A percentile compares a stretch with the other conserved stretches of the same genome.
Evolutionary conservation across 768 basidiomycete genomes (phyloP).

Genomic region (Russula abietina): DNA sequence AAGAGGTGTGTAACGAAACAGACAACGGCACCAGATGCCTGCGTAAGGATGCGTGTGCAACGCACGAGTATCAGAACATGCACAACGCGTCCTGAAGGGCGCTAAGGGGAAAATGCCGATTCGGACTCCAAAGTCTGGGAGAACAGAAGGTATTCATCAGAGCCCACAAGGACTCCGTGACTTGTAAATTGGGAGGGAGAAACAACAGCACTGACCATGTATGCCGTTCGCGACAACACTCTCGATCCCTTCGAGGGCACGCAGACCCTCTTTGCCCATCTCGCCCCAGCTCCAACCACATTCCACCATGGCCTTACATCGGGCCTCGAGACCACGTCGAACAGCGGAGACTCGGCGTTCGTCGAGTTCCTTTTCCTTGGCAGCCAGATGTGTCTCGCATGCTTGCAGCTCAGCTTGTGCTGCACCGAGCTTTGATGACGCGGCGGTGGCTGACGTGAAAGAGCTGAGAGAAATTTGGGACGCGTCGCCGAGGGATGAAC

Average conservation of each 20-base stretch:
- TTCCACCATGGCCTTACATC: constrained; percentile 60
- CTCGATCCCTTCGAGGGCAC: constrained; percentile 34
- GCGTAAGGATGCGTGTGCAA: neutral
- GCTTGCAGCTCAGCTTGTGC: constrained; percentile 78
- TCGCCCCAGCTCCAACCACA: constrained; percentile 66
- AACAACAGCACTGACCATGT: constrained; percentile 30
- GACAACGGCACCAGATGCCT: neutral
- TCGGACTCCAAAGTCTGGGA: neutral
- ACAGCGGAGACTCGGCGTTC: constrained; percentile 48
- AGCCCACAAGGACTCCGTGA: neutral
- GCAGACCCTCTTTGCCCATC: constrained; percentile 57
- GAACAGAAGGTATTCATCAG: neutral
- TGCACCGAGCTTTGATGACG: constrained; percentile 44
- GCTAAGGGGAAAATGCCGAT: constrained; percentile 3
- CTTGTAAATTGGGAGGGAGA: constrained; percentile 6
- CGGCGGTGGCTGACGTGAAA: constrained; percentile 10
- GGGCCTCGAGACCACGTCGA: constrained; percentile 52
- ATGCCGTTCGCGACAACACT: constrained; percentile 24
- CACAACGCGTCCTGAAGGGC: constrained; percentile 6
- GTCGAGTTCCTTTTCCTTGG: constrained; percentile 62
- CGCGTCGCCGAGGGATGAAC: constrained; percentile 39
- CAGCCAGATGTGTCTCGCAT: constrained; percentile 67
- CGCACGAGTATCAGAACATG: neutral
- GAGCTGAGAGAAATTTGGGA: constrained; percentile 22
- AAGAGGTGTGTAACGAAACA: neutral